Evolutionary conservation across 805 yeast genomes (phyloP).

Genomic region (Candida ulmi): DNA sequence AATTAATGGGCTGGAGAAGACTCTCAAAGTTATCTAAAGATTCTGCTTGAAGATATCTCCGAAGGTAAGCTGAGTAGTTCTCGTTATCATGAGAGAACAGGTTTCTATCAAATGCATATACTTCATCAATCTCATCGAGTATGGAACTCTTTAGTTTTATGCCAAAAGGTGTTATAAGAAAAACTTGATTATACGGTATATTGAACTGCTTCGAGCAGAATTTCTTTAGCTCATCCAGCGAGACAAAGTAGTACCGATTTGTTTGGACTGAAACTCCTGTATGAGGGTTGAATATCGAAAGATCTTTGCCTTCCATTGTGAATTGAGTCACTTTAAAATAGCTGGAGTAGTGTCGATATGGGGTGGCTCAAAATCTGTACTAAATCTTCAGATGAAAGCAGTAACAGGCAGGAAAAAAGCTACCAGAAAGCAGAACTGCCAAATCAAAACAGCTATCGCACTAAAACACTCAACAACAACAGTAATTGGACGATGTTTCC

Average conservation of each 20-base stretch:
- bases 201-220: conserved; percentile 35
- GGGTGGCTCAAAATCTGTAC: too few species aligned
- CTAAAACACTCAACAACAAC: too few species aligned
- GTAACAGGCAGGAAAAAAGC: not conserved
- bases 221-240: conserved; percentile 36
- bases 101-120: conserved; percentile 60
- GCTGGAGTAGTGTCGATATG: too few species aligned
- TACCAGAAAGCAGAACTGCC: too few species aligned
- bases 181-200: conserved; percentile 35
- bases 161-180: conserved; percentile 63
- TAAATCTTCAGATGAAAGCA: too few species aligned
- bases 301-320: conserved; percentile 6
- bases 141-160: conserved; percentile 42
- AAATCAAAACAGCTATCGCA: too few species aligned
- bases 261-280: conserved; percentile 35
- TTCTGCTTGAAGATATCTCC: conserved; percentile 11
- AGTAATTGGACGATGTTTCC: too few species aligned
- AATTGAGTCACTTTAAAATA: not conserved
- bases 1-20: conserved; percentile 29
- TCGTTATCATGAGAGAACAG: conserved; percentile 35
- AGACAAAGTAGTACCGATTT: conserved; percentile 33
- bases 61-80: conserved; percentile 7
- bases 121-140: conserved; percentile 44
- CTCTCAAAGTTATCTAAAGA: conserved; percentile 9
- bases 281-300: conserved; percentile 32